Evolutionary conservation across 352 stramenopile species (phyloP).

Genomic region (Blastocystis sp.): DNA sequence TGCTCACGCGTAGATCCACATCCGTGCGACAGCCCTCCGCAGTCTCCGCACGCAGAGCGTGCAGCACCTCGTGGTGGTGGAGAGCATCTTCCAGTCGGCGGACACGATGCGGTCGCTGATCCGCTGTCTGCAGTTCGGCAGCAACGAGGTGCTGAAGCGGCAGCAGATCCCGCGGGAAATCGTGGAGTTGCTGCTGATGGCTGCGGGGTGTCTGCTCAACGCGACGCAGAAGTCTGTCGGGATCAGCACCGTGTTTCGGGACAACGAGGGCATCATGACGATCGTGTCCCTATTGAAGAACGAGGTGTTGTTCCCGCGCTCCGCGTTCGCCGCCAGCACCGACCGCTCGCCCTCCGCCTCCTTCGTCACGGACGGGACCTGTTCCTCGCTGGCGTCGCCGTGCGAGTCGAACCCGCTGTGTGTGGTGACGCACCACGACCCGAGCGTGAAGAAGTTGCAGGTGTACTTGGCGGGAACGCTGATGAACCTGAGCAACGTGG

Average conservation of each 20-base stretch:
- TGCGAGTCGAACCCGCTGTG: neutral
- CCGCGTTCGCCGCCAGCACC: neutral
- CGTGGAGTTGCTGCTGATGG: slow-evolving; percentile 1
- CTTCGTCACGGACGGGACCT: neutral
- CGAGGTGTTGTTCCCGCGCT: neutral
- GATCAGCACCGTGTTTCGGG: slow-evolving; percentile 18
- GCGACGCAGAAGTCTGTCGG: neutral
- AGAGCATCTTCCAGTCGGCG: neutral
- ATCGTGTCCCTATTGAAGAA: slow-evolving; percentile 37
- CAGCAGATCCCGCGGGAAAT: slow-evolving; percentile 12
- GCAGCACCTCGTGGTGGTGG: neutral
- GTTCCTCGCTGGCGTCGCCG: neutral
- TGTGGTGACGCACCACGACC: neutral
- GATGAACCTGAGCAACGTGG: slow-evolving; percentile 49
- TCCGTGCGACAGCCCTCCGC: slow-evolving; percentile 14
- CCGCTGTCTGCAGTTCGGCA: slow-evolving; percentile 62
- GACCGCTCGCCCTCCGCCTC: neutral
- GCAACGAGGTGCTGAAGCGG: neutral
- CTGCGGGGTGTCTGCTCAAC: neutral
- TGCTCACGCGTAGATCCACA: neutral
- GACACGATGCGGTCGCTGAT: slow-evolving; percentile 17
- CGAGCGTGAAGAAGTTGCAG: slow-evolving; percentile 19
- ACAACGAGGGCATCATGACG: slow-evolving; percentile 68
- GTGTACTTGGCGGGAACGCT: slow-evolving; percentile 28
- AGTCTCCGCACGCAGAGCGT: neutral